Evolutionary conservation across 2,329 filamentous ascomycete genomes (phyloP), one percentile per base, ranked within the genome.

Genomic region (Cytospora paraplurivora): DNA sequence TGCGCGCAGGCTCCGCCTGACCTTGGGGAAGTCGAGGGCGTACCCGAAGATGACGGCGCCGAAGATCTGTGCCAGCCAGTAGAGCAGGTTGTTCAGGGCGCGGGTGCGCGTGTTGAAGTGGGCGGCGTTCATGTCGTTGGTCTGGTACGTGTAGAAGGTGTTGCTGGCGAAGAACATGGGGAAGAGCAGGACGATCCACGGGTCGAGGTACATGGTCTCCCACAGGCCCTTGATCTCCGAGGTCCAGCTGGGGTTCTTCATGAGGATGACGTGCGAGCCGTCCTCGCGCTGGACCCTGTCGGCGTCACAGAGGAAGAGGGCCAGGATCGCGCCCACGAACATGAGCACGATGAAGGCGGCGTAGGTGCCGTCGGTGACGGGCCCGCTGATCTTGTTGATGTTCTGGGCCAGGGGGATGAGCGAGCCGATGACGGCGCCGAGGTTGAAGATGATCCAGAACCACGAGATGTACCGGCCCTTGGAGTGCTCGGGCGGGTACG

Each of bases 361-460:
- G 71, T 96, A 96, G n/a, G 92, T 96, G 61, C 91, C 92, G 70
- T 93, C 89, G 54, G 77, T 86, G 64, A 91, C 88, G 15, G 79
- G 78, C 54, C 75, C 75, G 63, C 62, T 76, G 15, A 74, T 82
- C 64, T 79, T 82, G 77, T 91, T 75, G 72, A 91, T 83, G 77
- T 91, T 91, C 75, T 91, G 83, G 67, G 83, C 89, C 5, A 92
- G 83, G n/a, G 89, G 88, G 66, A 92, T 90, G 70, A 88, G 76
- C 71, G 88, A 87, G 67, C 93, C 93, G 75, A 97, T 92, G 66
- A 97, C 93, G 71, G 88, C 93, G 70, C 93, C 93, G 64, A 93
- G 76, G 77, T 97, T 97, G 83, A 97, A 97, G 72, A 97, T 96
- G 75, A 93, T 88, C 93, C 93, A 97, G 78, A 97, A 97, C 79